Evolutionary conservation across 768 basidiomycete species (phyloP).

Genomic region (Macrocybe gigantea): DNA sequence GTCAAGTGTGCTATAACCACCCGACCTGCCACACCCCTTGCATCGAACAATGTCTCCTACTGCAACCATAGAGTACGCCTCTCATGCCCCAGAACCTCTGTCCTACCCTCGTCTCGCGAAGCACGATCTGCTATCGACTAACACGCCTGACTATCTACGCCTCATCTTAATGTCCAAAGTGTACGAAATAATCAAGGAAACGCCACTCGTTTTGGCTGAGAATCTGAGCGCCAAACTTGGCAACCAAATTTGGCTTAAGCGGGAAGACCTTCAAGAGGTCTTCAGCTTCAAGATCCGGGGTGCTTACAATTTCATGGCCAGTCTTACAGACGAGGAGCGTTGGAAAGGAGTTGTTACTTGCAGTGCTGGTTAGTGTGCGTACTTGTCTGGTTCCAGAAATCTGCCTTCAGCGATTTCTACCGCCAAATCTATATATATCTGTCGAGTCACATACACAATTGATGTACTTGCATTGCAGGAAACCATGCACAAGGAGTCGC

Average conservation of each 20-base stretch:
- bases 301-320: constrained; percentile 98
- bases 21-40: constrained; percentile 5
- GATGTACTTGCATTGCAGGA: constrained; percentile 40
- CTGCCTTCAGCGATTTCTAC: too few species aligned
- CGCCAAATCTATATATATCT: too few species aligned
- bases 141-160: constrained; percentile 81
- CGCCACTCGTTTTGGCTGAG: constrained; percentile 82
- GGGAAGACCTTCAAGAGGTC: constrained; percentile 95
- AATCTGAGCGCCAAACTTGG: constrained; percentile 86
- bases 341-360: constrained; percentile 99
- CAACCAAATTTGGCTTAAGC: constrained; percentile 92
- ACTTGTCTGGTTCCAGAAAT: constrained; percentile 9
- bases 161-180: constrained; percentile 88
- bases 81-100: constrained; percentile 60
- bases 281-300: constrained; percentile 99
- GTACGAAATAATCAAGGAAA: constrained; percentile 85
- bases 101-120: constrained; percentile 61
- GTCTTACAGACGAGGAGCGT: constrained; percentile 78
- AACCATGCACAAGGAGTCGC: constrained; percentile 99
- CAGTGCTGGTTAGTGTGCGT: constrained; percentile 88
- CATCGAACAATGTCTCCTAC: constrained; percentile 30
- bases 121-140: constrained; percentile 58
- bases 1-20: constrained; percentile 1
- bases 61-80: constrained; percentile 63
- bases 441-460: too few species aligned